Evolutionary conservation across 805 yeast genomes (phyloP), one percentile per base, ranked within the genome.

Genomic region (Scheffersomyces ergatensis): DNA sequence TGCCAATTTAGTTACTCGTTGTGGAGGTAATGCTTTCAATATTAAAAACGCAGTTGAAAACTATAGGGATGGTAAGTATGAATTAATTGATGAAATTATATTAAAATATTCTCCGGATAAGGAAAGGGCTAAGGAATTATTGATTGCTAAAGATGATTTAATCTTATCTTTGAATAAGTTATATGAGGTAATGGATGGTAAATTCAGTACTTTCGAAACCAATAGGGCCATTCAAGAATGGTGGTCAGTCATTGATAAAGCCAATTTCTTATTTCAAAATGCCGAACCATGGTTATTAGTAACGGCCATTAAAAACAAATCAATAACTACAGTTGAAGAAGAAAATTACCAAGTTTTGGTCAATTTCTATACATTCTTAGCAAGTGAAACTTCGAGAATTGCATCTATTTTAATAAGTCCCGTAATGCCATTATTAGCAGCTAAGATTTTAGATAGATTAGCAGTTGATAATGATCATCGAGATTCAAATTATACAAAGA

Each of bases 1-100:
- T 64, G 89, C 93, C 34, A 93, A 92, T 54, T 68, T 90, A 36
- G 70, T 85, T 16, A 77, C 83, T 46, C 71, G 99, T 44, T 76
- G 82, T 26, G 81, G 95, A 40, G 87, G 90, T 1, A 69, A 74
- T 25, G 80, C 82, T 42, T 92, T 92, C 53, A 62, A 74, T 53
- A 68, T 87, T 14, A 54, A 54, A 11, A 57, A 78, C 24, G 76
- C 86, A 2, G 63, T 62, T 42, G 55, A 34, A 8, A 49, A 48
- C 42, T 45, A 36, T 60, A 43, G 47, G 24, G 29, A 45, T 8
- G 58, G 65, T 1, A 42, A 42, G 25, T 61, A 45, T 26, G 46
- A 53, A 1, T 34, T 54, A 24, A 50, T 66, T 20, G 65, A 63
- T 14, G 43, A 39, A 23, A 35, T 59, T 8, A 53, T 62, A 17